Conservation (phyloP, 2,329 filamentous ascomycete species). For the Colletotrichum magnum region DNA sequence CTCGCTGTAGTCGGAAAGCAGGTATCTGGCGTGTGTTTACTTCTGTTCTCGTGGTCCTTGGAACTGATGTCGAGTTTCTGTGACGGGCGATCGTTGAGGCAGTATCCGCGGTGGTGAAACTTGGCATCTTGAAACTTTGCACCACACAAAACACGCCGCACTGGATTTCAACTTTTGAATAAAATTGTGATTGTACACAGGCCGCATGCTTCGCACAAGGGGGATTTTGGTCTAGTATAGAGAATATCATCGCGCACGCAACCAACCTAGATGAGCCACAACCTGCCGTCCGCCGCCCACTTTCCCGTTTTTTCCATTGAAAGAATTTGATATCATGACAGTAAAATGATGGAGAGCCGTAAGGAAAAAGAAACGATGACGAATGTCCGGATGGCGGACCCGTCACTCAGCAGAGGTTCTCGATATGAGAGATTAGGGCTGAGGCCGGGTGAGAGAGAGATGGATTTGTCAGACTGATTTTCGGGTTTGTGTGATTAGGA, state of each 20-base stretch:
- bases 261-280: slow-evolving; percentile 9
- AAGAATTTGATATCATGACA: slow-evolving; percentile 36
- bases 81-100: too few species aligned
- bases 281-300: slow-evolving; percentile 1
- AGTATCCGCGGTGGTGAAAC: too few species aligned
- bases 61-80: too few species aligned
- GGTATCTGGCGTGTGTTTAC: neutral
- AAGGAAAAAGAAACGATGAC: neutral
- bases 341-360: slow-evolving; percentile 8
- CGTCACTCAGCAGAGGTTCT: slow-evolving; percentile 24
- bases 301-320: slow-evolving; percentile 8
- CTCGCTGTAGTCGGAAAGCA: slow-evolving; percentile 5
- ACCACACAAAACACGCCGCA: neutral
- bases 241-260: neutral
- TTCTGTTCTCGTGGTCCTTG: too few species aligned
- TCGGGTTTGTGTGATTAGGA: too few species aligned
- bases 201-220: slow-evolving; percentile 24
- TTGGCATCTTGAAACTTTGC: too few species aligned
- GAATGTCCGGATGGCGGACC: neutral
- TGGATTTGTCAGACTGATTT: too few species aligned
- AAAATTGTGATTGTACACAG: slow-evolving; percentile 9
- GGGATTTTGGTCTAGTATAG: slow-evolving; percentile 24
- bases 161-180: slow-evolving; percentile 4
- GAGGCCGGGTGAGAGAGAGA: slow-evolving; percentile 9
- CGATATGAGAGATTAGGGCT: slow-evolving; percentile 30